Base-by-base conservation (phyloP, 345 rosid genomes). In the Carallia pectinifolia region DNA sequence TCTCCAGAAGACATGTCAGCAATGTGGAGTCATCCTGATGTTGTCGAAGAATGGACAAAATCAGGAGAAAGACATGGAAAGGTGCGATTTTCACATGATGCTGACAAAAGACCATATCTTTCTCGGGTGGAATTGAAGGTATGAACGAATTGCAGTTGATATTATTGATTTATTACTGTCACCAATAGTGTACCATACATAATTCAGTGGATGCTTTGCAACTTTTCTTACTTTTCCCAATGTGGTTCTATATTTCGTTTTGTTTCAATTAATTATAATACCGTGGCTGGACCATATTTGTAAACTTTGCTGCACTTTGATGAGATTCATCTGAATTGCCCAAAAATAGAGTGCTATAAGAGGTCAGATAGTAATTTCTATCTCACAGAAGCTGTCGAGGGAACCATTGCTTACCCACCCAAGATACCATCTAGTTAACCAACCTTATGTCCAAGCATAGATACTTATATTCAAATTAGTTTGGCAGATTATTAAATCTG, bases 1-100 rank as follows among this genome's bases (percentile, higher is more conserved):
- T 86, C 97, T 62, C 82, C 89, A 34, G 97, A 91, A 81, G 98
- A 94, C 71, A 87, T 94, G 96, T 86, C 77, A 77, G 79, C 86
- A 74, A 80, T 94, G 98, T 90, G 96, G 97, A 85, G 52, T 79
- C 81, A 83, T 78, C 79, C 84, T 58, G 92, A 82, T 30, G 85
- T 94, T 64, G 58, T 72, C 73, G 89, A 83, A 76, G 97, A 91
- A 68, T 94, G 98, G 98, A 79, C 77, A 38, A 88, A 83, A 75
- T 88, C 95, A 37, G 82, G 85, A 80, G 91, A 90, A 80, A 86
- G 63, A 71, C 66, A 69, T 48, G 98, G 96, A 65, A 81, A 84
- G 67, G 96, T 94, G 75, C 93, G 88, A 53, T 89, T 94, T 82
- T 84, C 98, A 58, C 81, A 70, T 74, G 95, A 90, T 69, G 63